Evolutionary conservation across 1,139 yeast genomes (phyloP).

Genomic region (Suhomyces yuchorum): DNA sequence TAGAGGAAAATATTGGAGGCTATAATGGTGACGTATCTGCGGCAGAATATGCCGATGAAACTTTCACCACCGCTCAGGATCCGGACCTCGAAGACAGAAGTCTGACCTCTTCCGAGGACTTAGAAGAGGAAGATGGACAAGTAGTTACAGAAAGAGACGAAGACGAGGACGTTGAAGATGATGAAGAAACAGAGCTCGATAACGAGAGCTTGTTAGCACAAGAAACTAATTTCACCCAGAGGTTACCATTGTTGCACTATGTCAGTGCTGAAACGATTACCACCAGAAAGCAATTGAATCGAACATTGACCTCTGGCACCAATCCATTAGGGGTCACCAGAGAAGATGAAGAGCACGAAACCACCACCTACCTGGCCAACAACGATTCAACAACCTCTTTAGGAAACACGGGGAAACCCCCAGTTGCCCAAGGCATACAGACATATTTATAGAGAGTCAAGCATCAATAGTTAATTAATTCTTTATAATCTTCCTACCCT

Average conservation of each 20-base stretch:
- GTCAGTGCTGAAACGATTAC: conserved; percentile 28
- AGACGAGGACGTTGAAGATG: background rate
- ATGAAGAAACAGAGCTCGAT: conserved; percentile 5
- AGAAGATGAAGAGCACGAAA: conserved; percentile 9
- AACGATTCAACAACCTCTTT: conserved; percentile 6
- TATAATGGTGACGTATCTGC: background rate
- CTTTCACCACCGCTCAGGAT: background rate
- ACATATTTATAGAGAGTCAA: conserved; percentile 7
- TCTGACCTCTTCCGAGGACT: conserved; percentile 2
- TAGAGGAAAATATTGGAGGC: background rate
- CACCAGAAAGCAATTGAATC: conserved; percentile 12
- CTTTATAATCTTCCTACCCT: too few species aligned
- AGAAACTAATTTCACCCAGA: conserved; percentile 31
- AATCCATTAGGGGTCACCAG: conserved; percentile 9
- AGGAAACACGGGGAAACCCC: conserved; percentile 3
- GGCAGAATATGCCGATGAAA: background rate
- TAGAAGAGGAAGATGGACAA: conserved; percentile 1
- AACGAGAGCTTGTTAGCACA: conserved; percentile 16
- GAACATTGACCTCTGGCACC: conserved; percentile 8
- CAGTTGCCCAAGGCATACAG: conserved; percentile 7
- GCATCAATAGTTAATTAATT: too few species aligned
- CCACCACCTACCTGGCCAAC: conserved; percentile 8
- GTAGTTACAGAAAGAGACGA: background rate
- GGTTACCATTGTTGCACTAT: conserved; percentile 35
- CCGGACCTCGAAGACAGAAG: background rate